Conservation (phyloP, 1,284 basidiomycete species). For the Ustilago tritici region DNA sequence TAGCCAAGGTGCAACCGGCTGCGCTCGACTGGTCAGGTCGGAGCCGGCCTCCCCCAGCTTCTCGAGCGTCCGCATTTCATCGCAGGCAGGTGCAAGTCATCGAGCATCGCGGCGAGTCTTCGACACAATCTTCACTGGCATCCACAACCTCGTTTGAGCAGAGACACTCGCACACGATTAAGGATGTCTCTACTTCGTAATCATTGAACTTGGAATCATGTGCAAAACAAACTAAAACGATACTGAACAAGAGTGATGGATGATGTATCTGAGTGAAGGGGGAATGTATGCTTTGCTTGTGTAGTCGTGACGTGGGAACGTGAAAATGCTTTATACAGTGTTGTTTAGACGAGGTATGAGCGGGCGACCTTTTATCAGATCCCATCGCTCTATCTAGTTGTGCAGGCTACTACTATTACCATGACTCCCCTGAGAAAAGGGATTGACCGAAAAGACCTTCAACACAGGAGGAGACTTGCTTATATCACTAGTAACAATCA, state of each 20-base stretch:
- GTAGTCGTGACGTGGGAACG: background rate
- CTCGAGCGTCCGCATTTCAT: too few species aligned
- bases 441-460: conserved; percentile 59
- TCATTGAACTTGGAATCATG: conserved; percentile 6
- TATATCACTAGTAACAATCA: conserved; percentile 64
- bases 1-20: too few species aligned
- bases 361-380: background rate
- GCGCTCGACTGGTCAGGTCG: too few species aligned
- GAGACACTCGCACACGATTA: too few species aligned
- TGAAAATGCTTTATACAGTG: background rate
- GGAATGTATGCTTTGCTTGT: conserved; percentile 5
- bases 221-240: background rate
- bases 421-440: conserved; percentile 20
- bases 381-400: conserved; percentile 12
- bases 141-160: too few species aligned
- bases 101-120: too few species aligned
- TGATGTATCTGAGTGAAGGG: background rate
- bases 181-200: background rate
- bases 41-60: too few species aligned
- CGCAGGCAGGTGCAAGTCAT: too few species aligned
- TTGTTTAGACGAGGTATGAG: background rate
- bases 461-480: conserved; percentile 65
- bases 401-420: background rate
- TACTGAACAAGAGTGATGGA: background rate
- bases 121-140: too few species aligned